Evolutionary conservation across 2,329 filamentous ascomycete species (phyloP).

Genomic region (Hypomyces rosellus): DNA sequence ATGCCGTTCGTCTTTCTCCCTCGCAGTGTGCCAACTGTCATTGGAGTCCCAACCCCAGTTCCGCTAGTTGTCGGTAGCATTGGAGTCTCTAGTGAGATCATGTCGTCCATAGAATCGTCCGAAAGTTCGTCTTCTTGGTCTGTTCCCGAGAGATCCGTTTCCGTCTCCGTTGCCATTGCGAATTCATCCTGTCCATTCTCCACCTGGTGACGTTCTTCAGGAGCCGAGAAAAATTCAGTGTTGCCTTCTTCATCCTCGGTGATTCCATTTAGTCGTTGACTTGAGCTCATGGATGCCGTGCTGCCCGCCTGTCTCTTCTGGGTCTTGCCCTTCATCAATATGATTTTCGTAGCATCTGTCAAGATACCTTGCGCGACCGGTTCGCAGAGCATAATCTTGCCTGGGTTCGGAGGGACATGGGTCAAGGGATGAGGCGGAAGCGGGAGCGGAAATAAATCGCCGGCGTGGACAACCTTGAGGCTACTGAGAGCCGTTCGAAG

Average conservation of each 20-base stretch:
- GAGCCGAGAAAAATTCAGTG: slow-evolving; percentile 89
- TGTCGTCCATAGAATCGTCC: slow-evolving; percentile 86
- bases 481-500: slow-evolving; percentile 69
- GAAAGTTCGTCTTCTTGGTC: slow-evolving; percentile 72
- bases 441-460: slow-evolving; percentile 72
- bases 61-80: slow-evolving; percentile 69
- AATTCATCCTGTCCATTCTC: slow-evolving; percentile 53
- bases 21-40: slow-evolving; percentile 55
- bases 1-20: slow-evolving; percentile 63
- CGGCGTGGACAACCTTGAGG: slow-evolving; percentile 72
- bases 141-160: slow-evolving; percentile 54
- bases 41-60: slow-evolving; percentile 75
- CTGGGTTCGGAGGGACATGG: slow-evolving; percentile 75
- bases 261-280: slow-evolving; percentile 47
- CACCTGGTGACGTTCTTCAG: slow-evolving; percentile 66
- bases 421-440: slow-evolving; percentile 81
- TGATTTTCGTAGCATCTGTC: slow-evolving; percentile 70
- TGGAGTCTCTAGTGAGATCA: slow-evolving; percentile 83
- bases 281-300: slow-evolving; percentile 38
- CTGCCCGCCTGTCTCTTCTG: slow-evolving; percentile 47
- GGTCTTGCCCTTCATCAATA: slow-evolving; percentile 62
- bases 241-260: slow-evolving; percentile 68
- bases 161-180: slow-evolving; percentile 54
- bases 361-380: slow-evolving; percentile 85
- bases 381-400: slow-evolving; percentile 87